Base-by-base conservation (phyloP, 148 eudicot genomes). In the Fallopia convolvulus region DNA sequence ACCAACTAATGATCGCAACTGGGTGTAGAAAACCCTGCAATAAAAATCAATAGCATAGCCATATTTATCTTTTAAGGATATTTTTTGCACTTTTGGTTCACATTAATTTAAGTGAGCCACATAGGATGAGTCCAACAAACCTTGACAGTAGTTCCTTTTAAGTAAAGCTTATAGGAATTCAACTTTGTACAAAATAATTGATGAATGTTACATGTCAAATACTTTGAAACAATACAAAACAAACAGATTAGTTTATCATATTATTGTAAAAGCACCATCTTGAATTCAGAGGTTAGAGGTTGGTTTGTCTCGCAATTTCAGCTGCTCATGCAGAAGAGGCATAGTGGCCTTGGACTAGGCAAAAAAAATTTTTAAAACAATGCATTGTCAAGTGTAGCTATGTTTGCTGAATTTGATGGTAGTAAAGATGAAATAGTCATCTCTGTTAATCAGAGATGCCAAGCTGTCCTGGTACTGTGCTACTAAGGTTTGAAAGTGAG, bases 1-100 rank as follows among this genome's bases (percentile, higher is more conserved):
- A 84, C 82, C 81, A 65, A 86, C 79, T 76, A 82, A 78, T 14
- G 94, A 77, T 49, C 89, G 90, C 77, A 91, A 78, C 53, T 87
- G 97, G 55, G 77, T 76, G 55, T 77, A 83, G 83, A 96, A 96
- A 83, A 86, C 86, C 94, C 99, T 96, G 89, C 81, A 86, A 75
- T n/a, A 78, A 32, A 84, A 77, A 21, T 5, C 7, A 36, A 6
- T 68, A 39, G 39, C 18, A 36, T 23, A 15, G 20, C 3, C n/a
- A 68, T 15, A 68, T 68, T 46, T 39, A 68, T 39, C 17, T 61
- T 68, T 36, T 4, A 36, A 68, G 9, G 3, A 68, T 68, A 33
- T 6, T 26, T 18, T 26, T 11, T 9, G 30, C 70, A 23, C 70
- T 33, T 23, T 63, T 63, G 70, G 23, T 68, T 42, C 72, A 36